These are phyloP conservation scores for Xylaria telfairii DNA, from an alignment of 495 filamentous ascomycete genomes.

Conservation along the genomic window DNA sequence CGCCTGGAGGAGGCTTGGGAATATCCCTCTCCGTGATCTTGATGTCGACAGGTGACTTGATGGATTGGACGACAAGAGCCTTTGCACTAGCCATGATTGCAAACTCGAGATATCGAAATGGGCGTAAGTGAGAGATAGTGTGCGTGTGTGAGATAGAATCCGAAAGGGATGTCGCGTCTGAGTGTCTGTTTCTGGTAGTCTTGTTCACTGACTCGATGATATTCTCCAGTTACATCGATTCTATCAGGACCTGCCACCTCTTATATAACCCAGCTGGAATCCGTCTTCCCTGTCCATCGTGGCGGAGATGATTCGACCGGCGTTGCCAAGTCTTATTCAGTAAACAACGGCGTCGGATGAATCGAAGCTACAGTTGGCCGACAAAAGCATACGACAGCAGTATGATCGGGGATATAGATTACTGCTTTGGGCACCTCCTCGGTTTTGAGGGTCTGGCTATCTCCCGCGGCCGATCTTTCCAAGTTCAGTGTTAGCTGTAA, in stretches of 20 bases:
- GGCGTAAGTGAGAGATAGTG: neutral
- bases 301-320: neutral
- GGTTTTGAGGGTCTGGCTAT: neutral
- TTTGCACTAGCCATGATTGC: slow-evolving; percentile 21
- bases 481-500: neutral
- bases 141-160: neutral
- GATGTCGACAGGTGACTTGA: slow-evolving; percentile 13
- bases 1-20: slow-evolving; percentile 24
- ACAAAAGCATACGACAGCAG: neutral
- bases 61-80: slow-evolving; percentile 17
- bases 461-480: slow-evolving; percentile 3
- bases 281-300: neutral
- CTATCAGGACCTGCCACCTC: neutral
- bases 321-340: neutral
- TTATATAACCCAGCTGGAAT: slow-evolving; percentile 2
- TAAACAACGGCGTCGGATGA: neutral
- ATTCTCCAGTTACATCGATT: neutral
- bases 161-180: neutral
- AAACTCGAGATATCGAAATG: neutral
- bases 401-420: slow-evolving; percentile 9
- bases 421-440: slow-evolving; percentile 18
- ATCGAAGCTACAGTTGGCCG: neutral
- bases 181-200: neutral
- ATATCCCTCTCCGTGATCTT: neutral
- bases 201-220: neutral